Conservation (phyloP, 116 monocot species). For the Cymodocea nodosa region DNA sequence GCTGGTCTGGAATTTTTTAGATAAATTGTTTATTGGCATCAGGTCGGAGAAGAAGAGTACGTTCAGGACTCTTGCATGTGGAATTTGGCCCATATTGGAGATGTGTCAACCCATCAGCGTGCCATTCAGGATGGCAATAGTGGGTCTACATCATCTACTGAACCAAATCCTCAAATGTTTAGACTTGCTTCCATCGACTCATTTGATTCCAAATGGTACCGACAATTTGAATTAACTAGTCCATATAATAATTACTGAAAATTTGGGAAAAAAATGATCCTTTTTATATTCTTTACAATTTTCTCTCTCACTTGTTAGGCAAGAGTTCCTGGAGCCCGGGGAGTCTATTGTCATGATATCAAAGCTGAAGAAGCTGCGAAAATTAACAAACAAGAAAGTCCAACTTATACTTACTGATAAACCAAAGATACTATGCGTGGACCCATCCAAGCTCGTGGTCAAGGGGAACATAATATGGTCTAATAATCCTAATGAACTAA, state of each 20-base stretch:
- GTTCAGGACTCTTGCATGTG: slow-evolving; percentile 45
- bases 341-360: slow-evolving; percentile 86
- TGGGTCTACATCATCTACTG: slow-evolving; percentile 53
- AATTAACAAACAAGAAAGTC: slow-evolving; percentile 79
- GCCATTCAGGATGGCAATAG: slow-evolving; percentile 21
- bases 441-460: slow-evolving; percentile 50
- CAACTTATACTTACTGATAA: slow-evolving; percentile 92
- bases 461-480: slow-evolving; percentile 77
- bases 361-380: slow-evolving; percentile 78
- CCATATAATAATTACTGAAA: no score
- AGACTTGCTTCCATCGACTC: slow-evolving; percentile 83
- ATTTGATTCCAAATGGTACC: slow-evolving; percentile 96
- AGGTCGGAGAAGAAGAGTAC: slow-evolving; percentile 46
- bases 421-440: slow-evolving; percentile 64
- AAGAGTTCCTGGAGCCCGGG: slow-evolving; percentile 81
- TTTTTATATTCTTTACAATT: neutral
- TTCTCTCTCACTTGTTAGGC: slow-evolving; percentile 29
- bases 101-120: slow-evolving; percentile 19
- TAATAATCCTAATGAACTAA: slow-evolving; percentile 42
- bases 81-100: slow-evolving; percentile 54
- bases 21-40: slow-evolving; percentile 12
- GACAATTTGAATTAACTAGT: neutral
- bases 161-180: slow-evolving; percentile 46
- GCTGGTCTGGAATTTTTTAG: neutral
- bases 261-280: no score